Evolutionary conservation across 2,329 filamentous ascomycete genomes (phyloP).

Genomic region (Claviceps purpurea): DNA sequence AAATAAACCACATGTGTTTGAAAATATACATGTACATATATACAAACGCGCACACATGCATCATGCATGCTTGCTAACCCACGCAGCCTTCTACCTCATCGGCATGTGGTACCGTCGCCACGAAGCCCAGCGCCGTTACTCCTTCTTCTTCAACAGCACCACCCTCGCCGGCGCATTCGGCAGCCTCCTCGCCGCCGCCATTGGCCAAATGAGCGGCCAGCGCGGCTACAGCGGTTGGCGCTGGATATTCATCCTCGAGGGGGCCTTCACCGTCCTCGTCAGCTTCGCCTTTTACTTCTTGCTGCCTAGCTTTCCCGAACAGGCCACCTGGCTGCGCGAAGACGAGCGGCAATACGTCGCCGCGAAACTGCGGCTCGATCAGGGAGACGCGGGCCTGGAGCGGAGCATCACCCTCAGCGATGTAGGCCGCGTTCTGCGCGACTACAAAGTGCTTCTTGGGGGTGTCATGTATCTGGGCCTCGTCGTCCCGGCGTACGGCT

Average conservation of each 20-base stretch:
- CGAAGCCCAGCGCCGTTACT: slow-evolving; percentile 85
- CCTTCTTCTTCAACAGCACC: slow-evolving; percentile 82
- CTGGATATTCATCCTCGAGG: slow-evolving; percentile 51
- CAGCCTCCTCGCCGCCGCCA: slow-evolving; percentile 70
- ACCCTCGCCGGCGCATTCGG: slow-evolving; percentile 74
- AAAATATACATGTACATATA: background rate
- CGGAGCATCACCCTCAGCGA: slow-evolving; percentile 46
- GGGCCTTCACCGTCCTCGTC: slow-evolving; percentile 37
- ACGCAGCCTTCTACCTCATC: slow-evolving; percentile 49
- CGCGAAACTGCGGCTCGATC: slow-evolving; percentile 53
- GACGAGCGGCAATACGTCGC: slow-evolving; percentile 56
- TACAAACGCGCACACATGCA: background rate
- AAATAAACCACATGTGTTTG: background rate
- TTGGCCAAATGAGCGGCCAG: slow-evolving; percentile 61
- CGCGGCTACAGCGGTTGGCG: slow-evolving; percentile 46
- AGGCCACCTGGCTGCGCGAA: slow-evolving; percentile 59
- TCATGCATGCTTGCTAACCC: background rate
- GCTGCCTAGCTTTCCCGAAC: slow-evolving; percentile 50
- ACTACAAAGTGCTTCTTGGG: slow-evolving; percentile 60
- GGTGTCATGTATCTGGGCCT: slow-evolving; percentile 74
- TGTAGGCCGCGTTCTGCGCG: slow-evolving; percentile 51
- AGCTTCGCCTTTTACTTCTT: slow-evolving; percentile 51
- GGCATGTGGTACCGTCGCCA: slow-evolving; percentile 81
- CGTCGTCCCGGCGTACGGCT: slow-evolving; percentile 64
- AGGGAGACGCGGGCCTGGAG: slow-evolving; percentile 54